These are phyloP conservation scores for Penicillium nordicum DNA, from an alignment of 2,329 filamentous ascomycete genomes.

Conservation along the genomic window DNA sequence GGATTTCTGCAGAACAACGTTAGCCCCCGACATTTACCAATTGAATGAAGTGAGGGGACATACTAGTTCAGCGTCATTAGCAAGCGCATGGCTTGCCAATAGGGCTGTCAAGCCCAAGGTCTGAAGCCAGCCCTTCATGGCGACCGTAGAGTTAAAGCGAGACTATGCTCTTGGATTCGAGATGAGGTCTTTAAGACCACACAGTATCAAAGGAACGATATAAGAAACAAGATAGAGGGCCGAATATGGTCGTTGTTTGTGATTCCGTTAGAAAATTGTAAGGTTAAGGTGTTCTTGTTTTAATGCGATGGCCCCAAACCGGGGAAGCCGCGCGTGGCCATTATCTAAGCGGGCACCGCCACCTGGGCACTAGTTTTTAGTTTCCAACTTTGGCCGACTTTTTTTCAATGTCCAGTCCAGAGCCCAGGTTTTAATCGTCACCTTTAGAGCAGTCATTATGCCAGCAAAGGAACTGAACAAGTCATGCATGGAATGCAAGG, in stretches of 20 bases:
- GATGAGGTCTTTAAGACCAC: conserved; percentile 12
- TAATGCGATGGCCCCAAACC: conserved; percentile 17
- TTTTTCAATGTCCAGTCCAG: conserved; percentile 6
- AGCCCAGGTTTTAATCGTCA: neutral
- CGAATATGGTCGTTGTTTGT: neutral
- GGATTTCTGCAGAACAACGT: conserved; percentile 59
- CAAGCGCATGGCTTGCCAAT: conserved; percentile 38
- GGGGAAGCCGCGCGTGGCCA: conserved; percentile 21
- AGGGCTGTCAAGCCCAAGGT: conserved; percentile 38
- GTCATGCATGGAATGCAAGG: conserved; percentile 57
- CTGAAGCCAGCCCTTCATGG: conserved; percentile 42
- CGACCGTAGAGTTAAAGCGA: conserved; percentile 27
- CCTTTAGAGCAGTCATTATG: conserved; percentile 22
- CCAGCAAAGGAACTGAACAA: conserved; percentile 31
- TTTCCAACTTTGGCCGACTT: conserved; percentile 18
- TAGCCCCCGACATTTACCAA: neutral
- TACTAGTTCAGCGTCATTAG: conserved; percentile 48
- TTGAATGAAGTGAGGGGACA: conserved; percentile 2
- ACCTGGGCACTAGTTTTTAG: conserved; percentile 9
- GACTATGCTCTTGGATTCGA: conserved; percentile 22
- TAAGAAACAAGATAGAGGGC: neutral
- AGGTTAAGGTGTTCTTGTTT: conserved; percentile 9
- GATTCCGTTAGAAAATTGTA: neutral
- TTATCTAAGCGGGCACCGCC: conserved; percentile 28
- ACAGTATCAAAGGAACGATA: conserved; percentile 21